Percentiles rank a stretch among this genome's conserved stretches.
These are phyloP conservation scores for Pseudogymnoascus sp. DNA, from an alignment of 2,329 filamentous ascomycete genomes.

Conservation along the genomic window DNA sequence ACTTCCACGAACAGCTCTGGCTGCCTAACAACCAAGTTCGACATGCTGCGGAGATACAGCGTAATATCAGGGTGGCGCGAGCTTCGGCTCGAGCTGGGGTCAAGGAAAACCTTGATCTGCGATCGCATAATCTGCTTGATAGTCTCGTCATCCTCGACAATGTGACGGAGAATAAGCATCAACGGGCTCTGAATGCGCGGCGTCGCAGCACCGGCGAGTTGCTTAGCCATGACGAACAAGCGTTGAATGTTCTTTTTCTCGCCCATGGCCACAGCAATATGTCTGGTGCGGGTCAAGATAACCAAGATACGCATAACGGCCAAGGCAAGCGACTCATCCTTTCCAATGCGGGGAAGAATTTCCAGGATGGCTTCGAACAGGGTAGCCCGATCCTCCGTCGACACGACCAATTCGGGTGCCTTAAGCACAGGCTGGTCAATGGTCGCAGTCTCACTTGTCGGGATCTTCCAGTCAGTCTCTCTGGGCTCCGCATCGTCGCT, in stretches of 20 bases:
- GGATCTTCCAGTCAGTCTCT: constrained; percentile 61
- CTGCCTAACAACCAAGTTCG: constrained; percentile 69
- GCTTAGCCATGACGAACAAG: constrained; percentile 91
- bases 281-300: constrained; percentile 73
- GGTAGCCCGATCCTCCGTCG: constrained; percentile 54
- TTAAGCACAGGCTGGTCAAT: constrained; percentile 49
- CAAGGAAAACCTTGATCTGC: constrained; percentile 75
- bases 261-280: constrained; percentile 65
- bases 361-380: constrained; percentile 74
- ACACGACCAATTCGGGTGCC: constrained; percentile 53
- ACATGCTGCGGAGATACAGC: constrained; percentile 66
- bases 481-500: constrained; percentile 78
- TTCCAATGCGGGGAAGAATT: constrained; percentile 76
- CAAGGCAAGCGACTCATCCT: constrained; percentile 75
- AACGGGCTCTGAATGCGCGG: constrained; percentile 56
- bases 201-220: constrained; percentile 72
- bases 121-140: constrained; percentile 86
- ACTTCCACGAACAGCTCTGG: constrained; percentile 82
- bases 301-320: constrained; percentile 77
- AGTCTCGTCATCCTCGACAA: constrained; percentile 88
- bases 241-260: constrained; percentile 85
- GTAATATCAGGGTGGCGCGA: constrained; percentile 58
- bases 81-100: constrained; percentile 39
- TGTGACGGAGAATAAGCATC: constrained; percentile 80
- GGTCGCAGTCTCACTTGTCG: constrained; percentile 40